phyloP scores from a whole-genome alignment of 306 rosid genomes.

The Aeschynomene evenia region DNA sequence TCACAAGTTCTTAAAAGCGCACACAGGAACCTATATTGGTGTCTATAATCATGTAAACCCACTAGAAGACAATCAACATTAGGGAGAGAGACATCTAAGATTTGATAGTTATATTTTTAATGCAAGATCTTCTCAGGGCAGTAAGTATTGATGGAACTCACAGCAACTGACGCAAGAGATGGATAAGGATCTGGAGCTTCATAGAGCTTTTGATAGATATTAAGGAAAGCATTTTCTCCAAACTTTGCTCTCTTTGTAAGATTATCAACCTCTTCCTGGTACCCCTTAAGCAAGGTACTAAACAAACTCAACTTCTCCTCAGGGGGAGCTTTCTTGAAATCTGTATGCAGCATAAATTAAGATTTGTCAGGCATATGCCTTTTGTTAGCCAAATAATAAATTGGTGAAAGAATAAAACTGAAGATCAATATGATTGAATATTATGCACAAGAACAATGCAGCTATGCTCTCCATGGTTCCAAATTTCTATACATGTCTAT shows the following conservation, averaged over 20 bases:
- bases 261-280: constrained; percentile 96
- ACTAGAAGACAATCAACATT: background rate
- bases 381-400: background rate
- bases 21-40: constrained; percentile 2
- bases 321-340: constrained; percentile 78
- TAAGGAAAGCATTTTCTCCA: constrained; percentile 98
- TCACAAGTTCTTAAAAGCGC: background rate
- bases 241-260: constrained; percentile 92
- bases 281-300: constrained; percentile 78
- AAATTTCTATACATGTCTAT: background rate
- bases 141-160: constrained; percentile 44
- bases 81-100: background rate
- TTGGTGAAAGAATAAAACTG: background rate
- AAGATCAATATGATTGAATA: background rate
- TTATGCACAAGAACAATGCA: background rate
- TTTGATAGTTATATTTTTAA: background rate
- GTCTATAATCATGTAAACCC: constrained; percentile 1
- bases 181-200: constrained; percentile 99
- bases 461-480: background rate
- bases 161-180: constrained; percentile 84
- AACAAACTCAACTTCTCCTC: constrained; percentile 80
- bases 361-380: constrained; percentile 18
- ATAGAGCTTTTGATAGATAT: constrained; percentile 88
- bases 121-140: constrained; percentile 13
- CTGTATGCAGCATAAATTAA: constrained; percentile 43